Evolutionary conservation across 2,329 filamentous ascomycete species (phyloP).

Genomic region (Fusarium clavum): DNA sequence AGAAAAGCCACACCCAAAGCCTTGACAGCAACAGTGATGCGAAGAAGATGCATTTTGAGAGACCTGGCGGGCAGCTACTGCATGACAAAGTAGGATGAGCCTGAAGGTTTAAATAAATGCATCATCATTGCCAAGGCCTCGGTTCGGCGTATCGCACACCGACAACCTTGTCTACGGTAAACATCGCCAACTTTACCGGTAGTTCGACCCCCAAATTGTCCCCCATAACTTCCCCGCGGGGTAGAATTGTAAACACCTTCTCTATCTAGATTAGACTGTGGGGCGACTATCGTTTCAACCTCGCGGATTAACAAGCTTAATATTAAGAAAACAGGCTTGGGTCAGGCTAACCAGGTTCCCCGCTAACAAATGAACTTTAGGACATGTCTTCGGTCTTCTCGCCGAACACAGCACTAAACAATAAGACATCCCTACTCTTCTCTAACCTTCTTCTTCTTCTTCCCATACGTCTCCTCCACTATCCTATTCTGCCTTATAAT

Average conservation of each 20-base stretch:
- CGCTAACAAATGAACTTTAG: background rate
- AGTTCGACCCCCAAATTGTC: background rate
- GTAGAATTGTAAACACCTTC: background rate
- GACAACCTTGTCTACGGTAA: constrained; percentile 7
- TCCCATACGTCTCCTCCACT: constrained; percentile 5
- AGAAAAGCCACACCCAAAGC: background rate
- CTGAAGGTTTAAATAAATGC: constrained; percentile 2
- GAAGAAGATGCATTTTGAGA: background rate
- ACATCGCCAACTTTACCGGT: constrained; percentile 3
- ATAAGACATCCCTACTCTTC: background rate
- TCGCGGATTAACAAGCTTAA: constrained; percentile 15
- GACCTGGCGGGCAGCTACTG: background rate
- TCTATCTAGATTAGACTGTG: constrained; percentile 3
- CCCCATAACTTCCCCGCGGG: constrained; percentile 14
- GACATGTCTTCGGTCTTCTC: background rate
- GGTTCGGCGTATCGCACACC: constrained; percentile 18
- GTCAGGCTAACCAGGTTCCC: background rate
- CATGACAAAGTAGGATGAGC: background rate
- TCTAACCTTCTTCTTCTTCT: constrained; percentile 1
- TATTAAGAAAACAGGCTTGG: constrained; percentile 1
- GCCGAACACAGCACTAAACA: background rate
- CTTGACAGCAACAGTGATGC: background rate
- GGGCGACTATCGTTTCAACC: background rate
- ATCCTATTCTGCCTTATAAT: constrained; percentile 27
- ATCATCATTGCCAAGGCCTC: constrained; percentile 15